phyloP scores from a whole-genome alignment of 2,329 filamentous ascomycete species.

The Sphaerulina musiva region DNA sequence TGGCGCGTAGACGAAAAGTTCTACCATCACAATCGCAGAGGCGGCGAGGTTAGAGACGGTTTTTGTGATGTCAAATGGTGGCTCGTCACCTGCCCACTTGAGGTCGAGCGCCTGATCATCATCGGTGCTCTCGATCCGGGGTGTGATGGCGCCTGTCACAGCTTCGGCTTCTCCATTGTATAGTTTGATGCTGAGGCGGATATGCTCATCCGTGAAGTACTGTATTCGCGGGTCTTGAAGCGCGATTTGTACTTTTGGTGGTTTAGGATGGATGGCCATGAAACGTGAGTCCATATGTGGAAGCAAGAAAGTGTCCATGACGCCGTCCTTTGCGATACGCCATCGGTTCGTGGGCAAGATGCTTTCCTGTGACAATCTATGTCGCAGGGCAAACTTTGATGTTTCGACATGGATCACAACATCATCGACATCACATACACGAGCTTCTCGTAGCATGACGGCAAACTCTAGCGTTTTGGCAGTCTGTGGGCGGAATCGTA shows the following conservation, averaged over 20 bases:
- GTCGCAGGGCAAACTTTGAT: conserved; percentile 61
- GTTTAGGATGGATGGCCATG: conserved; percentile 75
- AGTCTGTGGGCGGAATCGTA: conserved; percentile 9
- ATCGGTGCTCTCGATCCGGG: conserved; percentile 40
- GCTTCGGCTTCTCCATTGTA: conserved; percentile 78
- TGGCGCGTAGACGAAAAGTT: conserved; percentile 34
- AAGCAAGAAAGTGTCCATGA: conserved; percentile 16
- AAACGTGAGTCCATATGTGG: conserved; percentile 45
- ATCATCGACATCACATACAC: conserved; percentile 62
- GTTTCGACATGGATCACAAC: conserved; percentile 58
- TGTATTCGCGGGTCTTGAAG: conserved; percentile 58
- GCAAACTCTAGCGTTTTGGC: conserved; percentile 58
- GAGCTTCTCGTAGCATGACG: conserved; percentile 71
- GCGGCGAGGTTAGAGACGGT: conserved; percentile 11
- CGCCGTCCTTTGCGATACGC: conserved; percentile 14
- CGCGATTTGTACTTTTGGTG: conserved; percentile 79
- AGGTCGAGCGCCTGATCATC: conserved; percentile 16
- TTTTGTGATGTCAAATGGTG: conserved; percentile 10
- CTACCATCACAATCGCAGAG: conserved; percentile 12
- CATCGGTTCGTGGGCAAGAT: conserved; percentile 13
- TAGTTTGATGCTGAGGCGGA: conserved; percentile 63
- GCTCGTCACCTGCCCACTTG: conserved; percentile 29
- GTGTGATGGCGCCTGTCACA: conserved; percentile 59
- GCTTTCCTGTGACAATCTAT: conserved; percentile 45
- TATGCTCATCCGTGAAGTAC: conserved; percentile 78